Evolutionary conservation across 768 basidiomycete species (phyloP), one percentile per base, ranked within the genome.

Genomic region (Tricholoma hemisulphureum): DNA sequence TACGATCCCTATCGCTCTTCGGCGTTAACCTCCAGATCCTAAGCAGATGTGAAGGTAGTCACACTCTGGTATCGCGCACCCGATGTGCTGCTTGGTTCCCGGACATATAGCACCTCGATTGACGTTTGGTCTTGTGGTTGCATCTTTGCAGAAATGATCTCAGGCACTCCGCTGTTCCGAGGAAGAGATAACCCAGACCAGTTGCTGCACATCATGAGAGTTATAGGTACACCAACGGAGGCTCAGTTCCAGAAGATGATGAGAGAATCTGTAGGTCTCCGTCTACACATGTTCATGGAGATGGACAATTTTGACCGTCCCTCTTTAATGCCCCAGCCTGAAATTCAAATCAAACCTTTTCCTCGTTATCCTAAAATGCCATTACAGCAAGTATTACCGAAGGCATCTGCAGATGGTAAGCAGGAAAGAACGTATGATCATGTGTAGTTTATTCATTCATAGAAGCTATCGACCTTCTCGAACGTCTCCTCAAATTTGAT

Each of bases 61-160:
- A 99, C 97, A 26, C 75, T 98, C 13, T 99, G 97, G 97, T 99
- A 99, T 71, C 88, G 97, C 54, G 95, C 97, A 1, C 97, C 97
- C 0, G 97, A 99, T 68, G 97, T 99, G 41, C 83, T 99, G 23
- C 84, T 99, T 61, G 97, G 97, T 52, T 96, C 94, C 20, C 83
- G 97, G 58, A 98, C 96, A 18, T 99, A 99, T 71, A 95, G 89
- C 76, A 98, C 97, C 2, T 94, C 92, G 28, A 98, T 99, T 65
- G 97, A 99, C 71, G 91, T 98, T 51, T 99, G 97, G 97, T 95
- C 93, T 13, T 96, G 94, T 57, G 97, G 97, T 9, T 98, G 97
- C 71, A 99, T 99, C 69, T 97, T 99, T 70, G 96, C 97, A 18
- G 97, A 99, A 75, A 98, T 99, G 96, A 98, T 99, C 58, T 88